Evolutionary conservation across 805 yeast species (phyloP).

Genomic region (Kodamaea nitidulidarum): DNA sequence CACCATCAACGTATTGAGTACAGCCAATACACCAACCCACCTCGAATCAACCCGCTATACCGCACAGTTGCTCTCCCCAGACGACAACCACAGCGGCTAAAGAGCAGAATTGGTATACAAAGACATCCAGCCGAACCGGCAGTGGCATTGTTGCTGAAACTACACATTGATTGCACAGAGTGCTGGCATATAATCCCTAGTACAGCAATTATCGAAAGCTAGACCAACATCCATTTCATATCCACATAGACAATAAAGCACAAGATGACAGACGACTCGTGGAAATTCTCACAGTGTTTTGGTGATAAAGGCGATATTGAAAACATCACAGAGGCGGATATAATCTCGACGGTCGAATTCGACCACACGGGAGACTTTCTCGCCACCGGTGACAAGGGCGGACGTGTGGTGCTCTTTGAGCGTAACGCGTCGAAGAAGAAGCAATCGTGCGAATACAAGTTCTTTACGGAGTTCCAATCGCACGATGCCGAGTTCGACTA

Average conservation of each 20-base stretch:
- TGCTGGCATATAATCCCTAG: too few species aligned
- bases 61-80: not conserved
- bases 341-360: constrained; percentile 94
- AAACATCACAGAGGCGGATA: constrained; percentile 92
- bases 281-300: constrained; percentile 96
- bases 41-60: not conserved
- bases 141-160: too few species aligned
- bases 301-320: constrained; percentile 98
- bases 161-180: too few species aligned
- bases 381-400: constrained; percentile 99
- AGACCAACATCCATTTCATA: too few species aligned
- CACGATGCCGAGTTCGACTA: constrained; percentile 99
- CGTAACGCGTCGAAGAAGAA: constrained; percentile 70
- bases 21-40: not conserved
- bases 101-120: not conserved
- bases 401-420: constrained; percentile 93
- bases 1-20: constrained; percentile 1
- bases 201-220: too few species aligned
- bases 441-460: constrained; percentile 78
- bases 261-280: constrained; percentile 36
- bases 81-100: too few species aligned
- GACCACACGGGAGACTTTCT: constrained; percentile 91
- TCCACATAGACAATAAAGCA: not conserved
- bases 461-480: constrained; percentile 94
- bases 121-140: too few species aligned